Percentiles rank a stretch among this genome's conserved stretches.
Evolutionary conservation across 257 asterid genomes (phyloP).

Genomic region (Solanum sitiens): DNA sequence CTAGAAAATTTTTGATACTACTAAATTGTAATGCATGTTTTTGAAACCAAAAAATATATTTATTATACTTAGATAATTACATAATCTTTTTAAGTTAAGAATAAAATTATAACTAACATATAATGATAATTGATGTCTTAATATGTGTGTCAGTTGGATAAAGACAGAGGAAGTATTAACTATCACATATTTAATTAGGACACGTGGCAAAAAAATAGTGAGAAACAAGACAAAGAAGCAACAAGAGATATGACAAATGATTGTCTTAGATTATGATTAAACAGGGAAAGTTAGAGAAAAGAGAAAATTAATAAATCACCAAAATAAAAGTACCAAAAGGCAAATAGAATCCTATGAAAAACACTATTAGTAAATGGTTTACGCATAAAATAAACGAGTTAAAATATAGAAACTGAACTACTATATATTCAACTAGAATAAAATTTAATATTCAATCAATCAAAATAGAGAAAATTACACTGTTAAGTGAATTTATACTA

Average conservation of each 20-base stretch:
- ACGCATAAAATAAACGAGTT: neutral
- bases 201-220: neutral
- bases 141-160: too few relatives aligned
- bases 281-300: neutral
- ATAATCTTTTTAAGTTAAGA: too few relatives aligned
- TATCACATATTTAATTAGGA: neutral
- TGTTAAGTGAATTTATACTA: too few relatives aligned
- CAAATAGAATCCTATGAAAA: slow-evolving; percentile 20
- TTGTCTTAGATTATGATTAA: neutral
- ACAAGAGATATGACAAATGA: neutral
- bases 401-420: neutral
- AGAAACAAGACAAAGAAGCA: slow-evolving; percentile 2
- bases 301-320: neutral
- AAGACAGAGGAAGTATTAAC: neutral
- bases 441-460: neutral
- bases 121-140: too few relatives aligned
- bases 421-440: neutral
- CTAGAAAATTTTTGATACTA: too few relatives aligned
- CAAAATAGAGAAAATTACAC: neutral
- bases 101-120: too few relatives aligned
- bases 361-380: neutral
- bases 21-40: too few relatives aligned
- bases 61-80: too few relatives aligned
- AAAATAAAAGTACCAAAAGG: slow-evolving; percentile 4
- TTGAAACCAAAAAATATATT: too few relatives aligned